Evolutionary conservation across 164 flowering plant genomes (phyloP).

Genomic region (Nelumbo lutea): DNA sequence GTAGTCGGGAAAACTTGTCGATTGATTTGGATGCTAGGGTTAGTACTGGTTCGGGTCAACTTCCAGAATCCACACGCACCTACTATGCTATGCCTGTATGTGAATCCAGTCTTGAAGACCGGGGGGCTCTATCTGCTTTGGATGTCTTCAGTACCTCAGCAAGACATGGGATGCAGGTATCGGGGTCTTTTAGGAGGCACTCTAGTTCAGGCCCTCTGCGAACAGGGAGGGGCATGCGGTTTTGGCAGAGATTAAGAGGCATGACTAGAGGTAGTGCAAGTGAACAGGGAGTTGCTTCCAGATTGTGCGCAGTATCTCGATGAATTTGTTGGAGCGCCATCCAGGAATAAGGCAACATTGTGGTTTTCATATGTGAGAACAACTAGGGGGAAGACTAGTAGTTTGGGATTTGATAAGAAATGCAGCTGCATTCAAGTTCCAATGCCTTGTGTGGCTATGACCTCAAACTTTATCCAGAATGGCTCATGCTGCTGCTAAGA

Average conservation of each 20-base stretch:
- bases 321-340: neutral
- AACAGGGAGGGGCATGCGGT: conserved; percentile 31
- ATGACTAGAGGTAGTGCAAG: conserved; percentile 54
- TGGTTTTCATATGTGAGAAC: too few species aligned
- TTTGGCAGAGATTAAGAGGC: conserved; percentile 52
- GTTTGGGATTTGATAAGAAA: neutral
- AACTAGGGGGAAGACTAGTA: too few species aligned
- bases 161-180: conserved; percentile 27
- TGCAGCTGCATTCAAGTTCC: neutral
- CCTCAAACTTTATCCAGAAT: neutral
- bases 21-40: conserved; percentile 34
- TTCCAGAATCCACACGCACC: conserved; percentile 25
- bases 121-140: conserved; percentile 45
- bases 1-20: conserved; percentile 44
- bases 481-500: neutral
- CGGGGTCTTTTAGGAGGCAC: conserved; percentile 60
- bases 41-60: conserved; percentile 31
- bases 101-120: conserved; percentile 34
- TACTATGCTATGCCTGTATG: conserved; percentile 25
- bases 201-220: conserved; percentile 70
- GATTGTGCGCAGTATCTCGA: conserved; percentile 23
- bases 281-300: conserved; percentile 44
- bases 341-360: neutral
- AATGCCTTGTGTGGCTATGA: neutral
- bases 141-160: conserved; percentile 49